Evolutionary conservation across 768 basidiomycete species (phyloP), one percentile per base, ranked within the genome.

Genomic region (Auricularia sp.): DNA sequence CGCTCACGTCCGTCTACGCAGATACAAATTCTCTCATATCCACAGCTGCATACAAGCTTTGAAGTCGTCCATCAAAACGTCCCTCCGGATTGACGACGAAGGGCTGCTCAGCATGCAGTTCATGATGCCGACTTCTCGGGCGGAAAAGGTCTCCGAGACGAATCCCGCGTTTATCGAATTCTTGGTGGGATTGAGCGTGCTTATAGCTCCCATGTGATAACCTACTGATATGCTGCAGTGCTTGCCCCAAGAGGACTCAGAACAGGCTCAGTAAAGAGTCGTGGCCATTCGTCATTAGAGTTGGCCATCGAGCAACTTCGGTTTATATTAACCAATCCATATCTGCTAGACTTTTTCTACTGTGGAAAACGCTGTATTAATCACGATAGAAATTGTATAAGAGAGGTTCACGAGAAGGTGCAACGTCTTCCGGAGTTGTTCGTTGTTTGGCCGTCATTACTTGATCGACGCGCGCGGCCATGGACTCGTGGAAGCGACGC

Each of bases 41-140:
- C 73, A 82, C 13, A 82, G 85, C 54, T 83, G 90, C 1, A 73
- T 86, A 54, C 82, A 87, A 2, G 94, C 95, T 7, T 75, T 98
- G 62, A 86, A 90, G 65, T 86, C 80, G 64, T 94, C 93, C 0
- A 85, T 86, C 29, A 97, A 97, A 72, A 91, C 94, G 2, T 95
- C 93, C 0, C 74, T 98, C 54, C 82, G 94, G 39, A 93, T 97
- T 24, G 91, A 95, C 69, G 80, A 82, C 24, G 83, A 85, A 63
- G 96, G 96, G 0, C 75, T 94, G 54, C 77, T 98, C 44, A 92
- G 91, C 70, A 75, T 98, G 66, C 96, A 98, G 70, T 91, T 97
- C 74, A 80, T 97, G 68, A 94, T 97, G 81, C 88, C 82, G 36
- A 72, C 81, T 1, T 79, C 76, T 61, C 76, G 81, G 75, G 24